phyloP scores from a whole-genome alignment of 257 asterid species.

The Henckelia pumila region DNA sequence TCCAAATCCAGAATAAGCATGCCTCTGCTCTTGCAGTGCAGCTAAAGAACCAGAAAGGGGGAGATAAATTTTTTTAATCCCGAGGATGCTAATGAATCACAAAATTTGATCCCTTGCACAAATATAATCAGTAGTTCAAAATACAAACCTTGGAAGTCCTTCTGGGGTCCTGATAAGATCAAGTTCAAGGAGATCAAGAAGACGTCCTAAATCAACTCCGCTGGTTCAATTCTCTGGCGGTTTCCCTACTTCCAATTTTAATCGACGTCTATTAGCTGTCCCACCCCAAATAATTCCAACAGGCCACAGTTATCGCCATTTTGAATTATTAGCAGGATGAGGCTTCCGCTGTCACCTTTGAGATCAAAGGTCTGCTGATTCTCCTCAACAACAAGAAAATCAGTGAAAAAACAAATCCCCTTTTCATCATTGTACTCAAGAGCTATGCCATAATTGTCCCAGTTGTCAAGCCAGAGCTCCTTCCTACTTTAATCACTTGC shows the following conservation, averaged over 20 bases:
- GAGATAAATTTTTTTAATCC: no score
- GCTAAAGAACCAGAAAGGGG: constrained; percentile 30
- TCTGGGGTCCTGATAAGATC: constrained; percentile 69
- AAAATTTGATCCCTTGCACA: not conserved
- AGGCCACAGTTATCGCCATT: constrained; percentile 69
- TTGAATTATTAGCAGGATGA: constrained; percentile 64
- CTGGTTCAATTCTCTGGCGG: constrained; percentile 98
- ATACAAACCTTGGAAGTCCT: constrained; percentile 65
- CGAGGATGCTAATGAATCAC: no score
- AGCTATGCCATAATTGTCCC: constrained; percentile 95
- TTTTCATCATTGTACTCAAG: constrained; percentile 91
- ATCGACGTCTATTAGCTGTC: constrained; percentile 83
- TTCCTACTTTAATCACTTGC: constrained; percentile 91
- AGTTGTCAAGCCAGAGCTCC: constrained; percentile 95
- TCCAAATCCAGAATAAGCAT: constrained; percentile 50
- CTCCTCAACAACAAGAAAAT: constrained; percentile 94
- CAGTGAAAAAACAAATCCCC: constrained; percentile 86
- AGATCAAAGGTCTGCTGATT: constrained; percentile 90
- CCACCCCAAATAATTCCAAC: constrained; percentile 99
- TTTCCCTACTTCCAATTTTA: constrained; percentile 74
- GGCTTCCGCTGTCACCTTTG: constrained; percentile 99
- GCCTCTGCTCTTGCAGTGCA: constrained; percentile 64
- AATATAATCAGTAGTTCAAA: not conserved
- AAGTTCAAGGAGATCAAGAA: constrained; percentile 91
- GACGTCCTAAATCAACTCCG: constrained; percentile 96